Evolutionary conservation across 2,329 filamentous ascomycete species (phyloP).

Genomic region (Leptodontidium sp.): DNA sequence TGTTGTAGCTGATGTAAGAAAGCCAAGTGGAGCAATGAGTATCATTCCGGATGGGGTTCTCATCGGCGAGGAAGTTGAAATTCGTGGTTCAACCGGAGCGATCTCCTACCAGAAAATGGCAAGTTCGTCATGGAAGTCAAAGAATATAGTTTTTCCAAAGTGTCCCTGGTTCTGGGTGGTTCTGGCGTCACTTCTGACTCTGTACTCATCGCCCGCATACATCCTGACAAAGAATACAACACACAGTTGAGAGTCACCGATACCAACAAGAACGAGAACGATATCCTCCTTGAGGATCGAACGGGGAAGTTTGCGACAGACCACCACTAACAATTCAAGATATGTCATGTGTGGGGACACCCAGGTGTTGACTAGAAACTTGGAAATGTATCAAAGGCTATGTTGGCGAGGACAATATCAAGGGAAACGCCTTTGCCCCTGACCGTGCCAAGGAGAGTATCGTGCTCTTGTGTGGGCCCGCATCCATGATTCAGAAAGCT

Average conservation of each 20-base stretch:
- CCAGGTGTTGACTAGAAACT: slow-evolving; percentile 55
- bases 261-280: slow-evolving; percentile 56
- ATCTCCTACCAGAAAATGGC: slow-evolving; percentile 57
- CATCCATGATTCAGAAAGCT: slow-evolving; percentile 60
- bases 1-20: slow-evolving; percentile 53
- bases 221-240: slow-evolving; percentile 47
- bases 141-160: slow-evolving; percentile 51
- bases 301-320: slow-evolving; percentile 52
- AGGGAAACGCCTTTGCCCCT: slow-evolving; percentile 53
- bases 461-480: slow-evolving; percentile 59
- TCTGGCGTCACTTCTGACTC: slow-evolving; percentile 61
- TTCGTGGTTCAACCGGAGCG: slow-evolving; percentile 59
- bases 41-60: slow-evolving; percentile 61
- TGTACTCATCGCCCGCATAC: slow-evolving; percentile 55
- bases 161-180: slow-evolving; percentile 59
- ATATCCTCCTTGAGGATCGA: slow-evolving; percentile 55
- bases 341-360: slow-evolving; percentile 57
- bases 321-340: slow-evolving; percentile 50
- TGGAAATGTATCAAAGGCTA: slow-evolving; percentile 57
- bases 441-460: slow-evolving; percentile 44
- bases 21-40: slow-evolving; percentile 61
- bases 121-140: slow-evolving; percentile 55
- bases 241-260: slow-evolving; percentile 55
- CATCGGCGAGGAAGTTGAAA: slow-evolving; percentile 57
- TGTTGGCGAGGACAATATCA: slow-evolving; percentile 53